Evolutionary conservation across 2,329 filamentous ascomycete species (phyloP).

Genomic region (Colletotrichum tamarilloi): DNA sequence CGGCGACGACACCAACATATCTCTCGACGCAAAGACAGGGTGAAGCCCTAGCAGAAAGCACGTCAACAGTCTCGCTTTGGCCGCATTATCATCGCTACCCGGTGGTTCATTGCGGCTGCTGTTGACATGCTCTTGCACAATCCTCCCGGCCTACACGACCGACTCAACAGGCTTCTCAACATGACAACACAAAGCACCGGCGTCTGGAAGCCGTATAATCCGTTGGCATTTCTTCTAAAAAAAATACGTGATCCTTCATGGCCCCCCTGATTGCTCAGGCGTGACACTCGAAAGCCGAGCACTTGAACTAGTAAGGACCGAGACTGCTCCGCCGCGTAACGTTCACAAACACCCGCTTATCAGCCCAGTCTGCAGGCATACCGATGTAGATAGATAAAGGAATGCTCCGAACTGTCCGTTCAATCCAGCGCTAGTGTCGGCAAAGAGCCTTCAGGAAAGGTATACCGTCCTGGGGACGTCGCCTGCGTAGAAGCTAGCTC

Average conservation of each 20-base stretch:
- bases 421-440: slow-evolving; percentile 10
- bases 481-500: slow-evolving; percentile 7
- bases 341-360: neutral
- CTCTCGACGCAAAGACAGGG: neutral
- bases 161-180: neutral
- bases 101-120: neutral
- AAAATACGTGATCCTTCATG: neutral
- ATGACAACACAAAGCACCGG: neutral
- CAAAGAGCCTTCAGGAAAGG: neutral
- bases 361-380: slow-evolving; percentile 6
- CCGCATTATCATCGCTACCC: slow-evolving; percentile 2
- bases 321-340: slow-evolving; percentile 15
- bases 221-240: slow-evolving; percentile 1
- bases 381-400: neutral
- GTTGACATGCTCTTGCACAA: slow-evolving; percentile 13
- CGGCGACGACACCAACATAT: slow-evolving; percentile 7
- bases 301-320: neutral
- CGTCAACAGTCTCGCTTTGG: neutral
- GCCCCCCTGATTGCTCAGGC: neutral
- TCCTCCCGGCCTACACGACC: neutral
- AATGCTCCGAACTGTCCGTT: neutral
- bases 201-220: slow-evolving; percentile 12
- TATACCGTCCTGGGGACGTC: neutral
- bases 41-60: slow-evolving; percentile 6
- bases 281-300: slow-evolving; percentile 12